These are phyloP conservation scores for Chlorella sp. DNA, from an alignment of 139 green algal genomes.

Conservation along the genomic window DNA sequence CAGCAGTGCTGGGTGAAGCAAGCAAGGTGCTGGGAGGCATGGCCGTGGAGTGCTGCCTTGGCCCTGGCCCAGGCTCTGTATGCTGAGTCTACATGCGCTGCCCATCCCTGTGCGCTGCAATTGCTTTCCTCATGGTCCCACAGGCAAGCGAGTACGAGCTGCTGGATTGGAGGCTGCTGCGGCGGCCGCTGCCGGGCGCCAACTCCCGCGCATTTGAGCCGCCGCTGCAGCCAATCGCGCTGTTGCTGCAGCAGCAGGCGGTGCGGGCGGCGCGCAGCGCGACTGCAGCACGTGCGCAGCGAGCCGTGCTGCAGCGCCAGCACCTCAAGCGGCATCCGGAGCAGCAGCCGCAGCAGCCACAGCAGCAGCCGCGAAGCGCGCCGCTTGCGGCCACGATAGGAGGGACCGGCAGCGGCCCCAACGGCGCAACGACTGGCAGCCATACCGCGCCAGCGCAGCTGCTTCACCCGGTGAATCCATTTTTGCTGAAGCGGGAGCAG, in stretches of 20 bases:
- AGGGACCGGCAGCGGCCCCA: too few relatives aligned
- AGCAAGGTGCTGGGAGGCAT: too few relatives aligned
- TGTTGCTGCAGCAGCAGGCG: conserved; percentile 6
- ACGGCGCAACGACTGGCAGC: background rate
- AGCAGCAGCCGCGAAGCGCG: background rate
- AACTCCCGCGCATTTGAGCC: conserved; percentile 19
- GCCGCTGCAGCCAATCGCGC: conserved; percentile 13
- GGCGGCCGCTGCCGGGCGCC: conserved; percentile 11
- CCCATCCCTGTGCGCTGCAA: background rate
- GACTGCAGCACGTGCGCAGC: background rate
- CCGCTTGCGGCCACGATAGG: background rate
- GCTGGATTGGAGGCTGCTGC: conserved; percentile 14
- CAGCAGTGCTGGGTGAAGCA: too few relatives aligned
- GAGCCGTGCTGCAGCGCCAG: background rate
- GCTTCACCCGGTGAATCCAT: background rate
- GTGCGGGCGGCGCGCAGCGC: background rate
- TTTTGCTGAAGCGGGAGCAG: background rate
- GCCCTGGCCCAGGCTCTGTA: too few relatives aligned
- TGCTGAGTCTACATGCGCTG: too few relatives aligned
- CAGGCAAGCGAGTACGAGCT: background rate
- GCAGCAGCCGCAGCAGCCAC: background rate
- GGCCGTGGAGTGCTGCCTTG: too few relatives aligned
- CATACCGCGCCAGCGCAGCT: background rate
- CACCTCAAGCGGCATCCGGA: background rate
- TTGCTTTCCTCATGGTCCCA: too few relatives aligned